Evolutionary conservation across 1,139 yeast species (phyloP), one percentile per base, ranked within the genome.

Genomic region (Yamadazyma sp.): DNA sequence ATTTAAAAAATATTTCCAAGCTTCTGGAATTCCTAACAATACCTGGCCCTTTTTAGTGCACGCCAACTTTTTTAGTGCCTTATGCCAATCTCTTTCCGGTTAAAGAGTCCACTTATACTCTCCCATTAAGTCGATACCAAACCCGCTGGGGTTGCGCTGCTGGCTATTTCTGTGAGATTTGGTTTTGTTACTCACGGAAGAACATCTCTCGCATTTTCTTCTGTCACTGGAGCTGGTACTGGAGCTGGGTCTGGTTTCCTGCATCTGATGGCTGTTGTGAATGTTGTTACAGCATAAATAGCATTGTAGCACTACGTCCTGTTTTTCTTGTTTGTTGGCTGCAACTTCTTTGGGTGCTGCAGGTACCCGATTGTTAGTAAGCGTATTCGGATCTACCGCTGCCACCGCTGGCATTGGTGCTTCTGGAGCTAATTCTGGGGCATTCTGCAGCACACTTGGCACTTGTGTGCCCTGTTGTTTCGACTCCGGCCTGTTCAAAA

Each of bases 91-190:
- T 23, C 25, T 23, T 11, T 23, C 8, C 21, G 8, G 8, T 15
- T 18, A 29, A 24, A 58, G 44, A 13, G 50, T 48, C 67, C 67
- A 62, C 44, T 59, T 56, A 43, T 61, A 61, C 39, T 61, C 66
- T 3, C 68, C 67, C 63, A 62, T 60, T 32, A 62, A 50, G 37
- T 57, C 57, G 11, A 61, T 41, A 8, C 62, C 59, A 34, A 34
- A 34, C 13, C 37, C 37, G 11, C 29, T 22, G 15, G 24, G 22
- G 14, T 21, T 34, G 15, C 17, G 20, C 10, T 21, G 37, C 10
- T 57, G 56, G 34, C 47, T 44, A n/a, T n/a, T n/a, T n/a, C n/a
- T n/a, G n/a, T n/a, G n/a, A n/a, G n/a, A n/a, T 8, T 33, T 36
- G 16, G 42, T 39, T n/a, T 32, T 21, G 7, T 33, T 22, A 16